A percentile compares a stretch with the other conserved stretches of the same genome.
phyloP scores from a whole-genome alignment of 768 basidiomycete genomes.

The Mycena leptocephala region DNA sequence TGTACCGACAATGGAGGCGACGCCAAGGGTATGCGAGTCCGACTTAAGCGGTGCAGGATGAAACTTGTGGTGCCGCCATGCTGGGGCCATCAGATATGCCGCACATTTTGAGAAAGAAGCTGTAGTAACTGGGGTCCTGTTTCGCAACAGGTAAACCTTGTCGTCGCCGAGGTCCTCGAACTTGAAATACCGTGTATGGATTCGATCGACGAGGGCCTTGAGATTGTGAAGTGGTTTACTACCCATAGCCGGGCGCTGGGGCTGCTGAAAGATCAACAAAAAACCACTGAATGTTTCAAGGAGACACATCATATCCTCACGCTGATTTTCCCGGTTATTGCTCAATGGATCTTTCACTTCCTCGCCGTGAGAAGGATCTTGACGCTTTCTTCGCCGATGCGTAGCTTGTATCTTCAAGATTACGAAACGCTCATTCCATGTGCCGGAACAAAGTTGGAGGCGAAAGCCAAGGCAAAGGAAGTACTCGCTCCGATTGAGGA shows the following conservation, averaged over 20 bases:
- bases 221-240: constrained; percentile 24
- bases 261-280: constrained; percentile 9
- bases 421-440: background rate
- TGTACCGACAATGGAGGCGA: no score
- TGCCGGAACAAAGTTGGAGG: background rate
- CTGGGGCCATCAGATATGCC: no score
- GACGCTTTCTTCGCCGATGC: constrained; percentile 6
- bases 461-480: constrained; percentile 9
- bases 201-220: constrained; percentile 1
- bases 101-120: no score
- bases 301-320: background rate
- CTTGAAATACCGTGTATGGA: background rate
- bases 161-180: background rate
- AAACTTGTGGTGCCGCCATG: no score
- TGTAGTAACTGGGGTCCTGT: no score
- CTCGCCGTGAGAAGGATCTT: constrained; percentile 12
- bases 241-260: constrained; percentile 25
- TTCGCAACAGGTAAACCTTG: constrained; percentile 11
- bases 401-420: background rate
- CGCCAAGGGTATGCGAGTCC: no score
- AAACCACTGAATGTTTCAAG: background rate
- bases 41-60: no score
- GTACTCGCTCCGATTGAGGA: constrained; percentile 10
- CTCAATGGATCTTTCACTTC: constrained; percentile 35
- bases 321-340: constrained; percentile 28